Evolutionary conservation across 129 eudicot species (phyloP), one percentile per base, ranked within the genome.

Genomic region (Flaveria bidentis): DNA sequence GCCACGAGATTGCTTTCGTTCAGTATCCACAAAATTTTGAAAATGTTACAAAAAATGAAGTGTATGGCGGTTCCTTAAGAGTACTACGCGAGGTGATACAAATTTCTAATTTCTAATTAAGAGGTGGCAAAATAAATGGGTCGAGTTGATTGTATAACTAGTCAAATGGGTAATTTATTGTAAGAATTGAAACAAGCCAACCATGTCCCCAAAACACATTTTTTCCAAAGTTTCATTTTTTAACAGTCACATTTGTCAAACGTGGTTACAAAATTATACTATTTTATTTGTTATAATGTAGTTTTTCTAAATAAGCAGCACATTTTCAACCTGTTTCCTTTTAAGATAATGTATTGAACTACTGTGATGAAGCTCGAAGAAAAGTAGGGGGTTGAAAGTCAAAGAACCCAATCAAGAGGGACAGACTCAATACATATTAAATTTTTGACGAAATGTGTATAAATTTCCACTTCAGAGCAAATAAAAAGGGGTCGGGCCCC

Each of bases 1-100:
- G 98, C 69, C 88, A 87, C 39, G 91, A 87, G 78, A 79, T 94
- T 71, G 98, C 89, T 72, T 94, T 71, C 49, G 93, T 94, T 73
- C 98, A 94, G 73, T 89, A 76, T 62, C 97, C 97, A 0, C 98
- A 94, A 70, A 77, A 61, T n/a, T 94, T 85, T 2, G 83, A 72
- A 39, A 91, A 94, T 69, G 17, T 87, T 14, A 89, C 97, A 6
- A 88, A 80, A 67, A 91, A 94, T 74, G 98, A 94, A 30, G 53
- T 87, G 20, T 94, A 94, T 64, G 88, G 88, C 52, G 76, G 76
- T 78, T 65, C 86, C 16, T 10, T 94, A 7, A 44, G 72, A 77
- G 73, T 80, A 5, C 14, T 84, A 0, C 8, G 49, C 4, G 88
- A 89, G 87, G 98, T 93, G 4, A 65, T 11, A 9, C 10, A 33